Conservation (phyloP, 1,284 basidiomycete genomes). For the Cutaneotrichosporon arboriforme region DNA sequence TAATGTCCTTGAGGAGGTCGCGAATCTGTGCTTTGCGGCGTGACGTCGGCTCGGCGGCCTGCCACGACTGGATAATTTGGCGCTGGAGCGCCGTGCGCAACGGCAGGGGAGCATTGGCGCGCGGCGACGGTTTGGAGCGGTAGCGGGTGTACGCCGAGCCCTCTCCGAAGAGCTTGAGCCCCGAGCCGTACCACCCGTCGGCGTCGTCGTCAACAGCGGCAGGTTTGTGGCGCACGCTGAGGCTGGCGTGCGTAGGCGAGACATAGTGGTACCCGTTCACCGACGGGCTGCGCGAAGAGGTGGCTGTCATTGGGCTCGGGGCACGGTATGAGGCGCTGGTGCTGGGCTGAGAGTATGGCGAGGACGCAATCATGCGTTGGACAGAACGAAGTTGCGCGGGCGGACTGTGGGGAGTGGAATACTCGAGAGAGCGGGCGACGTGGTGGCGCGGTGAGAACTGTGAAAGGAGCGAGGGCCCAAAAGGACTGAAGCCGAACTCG, state of each 20-base stretch:
- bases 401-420: background rate
- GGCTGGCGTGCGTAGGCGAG: background rate
- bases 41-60: background rate
- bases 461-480: background rate
- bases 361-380: background rate
- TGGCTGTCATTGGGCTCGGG: background rate
- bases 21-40: background rate
- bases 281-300: no score
- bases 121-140: background rate
- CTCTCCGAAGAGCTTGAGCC: background rate
- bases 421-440: no score
- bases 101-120: background rate
- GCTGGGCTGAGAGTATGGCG: background rate
- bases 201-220: no score
- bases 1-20: background rate
- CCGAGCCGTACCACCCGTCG: background rate
- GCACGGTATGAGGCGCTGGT: background rate
- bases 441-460: background rate
- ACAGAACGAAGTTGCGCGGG: background rate
- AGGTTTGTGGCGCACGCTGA: background rate
- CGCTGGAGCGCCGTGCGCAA: background rate
- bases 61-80: conserved; percentile 5
- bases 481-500: background rate
- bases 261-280: background rate
- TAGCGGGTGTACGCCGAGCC: conserved; percentile 2